Base-by-base conservation (phyloP, 2,329 filamentous ascomycete genomes). In the Escovopsis sp. region DNA sequence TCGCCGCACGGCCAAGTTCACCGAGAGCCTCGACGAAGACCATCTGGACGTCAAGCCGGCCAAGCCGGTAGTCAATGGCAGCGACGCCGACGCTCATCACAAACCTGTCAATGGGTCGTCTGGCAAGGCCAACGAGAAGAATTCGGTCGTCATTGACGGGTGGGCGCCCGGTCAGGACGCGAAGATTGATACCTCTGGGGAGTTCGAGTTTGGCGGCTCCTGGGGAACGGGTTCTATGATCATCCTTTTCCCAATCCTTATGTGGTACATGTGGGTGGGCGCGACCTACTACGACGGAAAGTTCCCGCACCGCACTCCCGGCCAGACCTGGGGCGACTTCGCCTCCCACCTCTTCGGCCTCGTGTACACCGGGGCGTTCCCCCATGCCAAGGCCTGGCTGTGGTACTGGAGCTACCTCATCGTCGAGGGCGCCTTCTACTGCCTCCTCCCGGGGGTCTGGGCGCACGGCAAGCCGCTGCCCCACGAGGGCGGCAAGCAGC, bases 231-330 rank as follows among this genome's bases (percentile, higher is more conserved):
- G 74, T 12, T 68, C 75, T 51, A 87, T 95, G 76, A 96, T 96
- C 86, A 72, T 87, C 48, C 77, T 82, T 38, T 98, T 96, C 64
- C 91, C 91, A n/a, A 48, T 80, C 33, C 73, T 98, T 53, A 96
- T 96, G 89, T 95, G 85, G 74, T 96, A 95, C 67, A 94, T 98
- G 88, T 96, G 88, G 88, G 80, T 94, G 61, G 91, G 91, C 40
- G 84, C 89, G 32, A 88, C 81, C 40, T 94, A 89, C 66, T 98
- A 95, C 65, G 69, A 86, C 58, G 89, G 89, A 52, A 79, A 83
- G 49, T 70, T 93, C 41, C 91, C 91, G 12, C 65, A 67, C 36
- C 83, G 77, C 1, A 65, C 66, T 2, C 59, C 74, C 36, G 82
- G 74, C 36, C 73, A 94, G 68, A 79, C 70, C 51, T 75, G 76